phyloP scores from a whole-genome alignment of 2,329 filamentous ascomycete genomes.

The Chaetomium globosum region DNA sequence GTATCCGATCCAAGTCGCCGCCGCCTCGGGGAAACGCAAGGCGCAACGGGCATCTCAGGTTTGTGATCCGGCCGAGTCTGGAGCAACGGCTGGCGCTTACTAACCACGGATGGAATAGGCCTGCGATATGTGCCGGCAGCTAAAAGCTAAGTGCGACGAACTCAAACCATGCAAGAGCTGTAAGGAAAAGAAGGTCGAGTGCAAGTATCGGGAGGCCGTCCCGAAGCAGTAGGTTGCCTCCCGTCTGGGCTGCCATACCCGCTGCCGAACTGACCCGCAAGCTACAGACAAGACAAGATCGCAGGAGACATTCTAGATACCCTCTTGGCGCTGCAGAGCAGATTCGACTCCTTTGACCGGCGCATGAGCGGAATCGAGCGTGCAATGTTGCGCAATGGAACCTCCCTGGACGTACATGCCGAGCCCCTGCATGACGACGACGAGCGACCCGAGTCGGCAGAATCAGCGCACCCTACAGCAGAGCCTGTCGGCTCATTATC shows the following conservation, averaged over 20 bases:
- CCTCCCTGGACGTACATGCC: constrained; percentile 32
- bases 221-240: constrained; percentile 75
- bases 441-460: constrained; percentile 30
- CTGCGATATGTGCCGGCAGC: constrained; percentile 83
- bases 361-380: constrained; percentile 47
- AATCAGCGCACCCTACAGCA: constrained; percentile 24
- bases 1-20: constrained; percentile 49
- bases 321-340: constrained; percentile 48
- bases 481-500: constrained; percentile 38
- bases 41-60: constrained; percentile 68
- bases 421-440: constrained; percentile 37
- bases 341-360: constrained; percentile 44
- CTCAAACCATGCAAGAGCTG: constrained; percentile 82
- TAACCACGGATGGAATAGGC: constrained; percentile 59
- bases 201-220: constrained; percentile 86
- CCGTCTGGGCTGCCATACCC: constrained; percentile 1
- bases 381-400: constrained; percentile 36
- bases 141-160: constrained; percentile 93
- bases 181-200: constrained; percentile 80
- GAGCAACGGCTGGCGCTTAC: not conserved
- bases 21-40: constrained; percentile 59
- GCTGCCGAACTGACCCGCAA: constrained; percentile 44
- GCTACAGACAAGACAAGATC: constrained; percentile 59
- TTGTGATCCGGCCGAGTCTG: not conserved
- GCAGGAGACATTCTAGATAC: constrained; percentile 62